Evolutionary conservation across 441 rosid species (phyloP).

Genomic region (Gossypium trilobum): DNA sequence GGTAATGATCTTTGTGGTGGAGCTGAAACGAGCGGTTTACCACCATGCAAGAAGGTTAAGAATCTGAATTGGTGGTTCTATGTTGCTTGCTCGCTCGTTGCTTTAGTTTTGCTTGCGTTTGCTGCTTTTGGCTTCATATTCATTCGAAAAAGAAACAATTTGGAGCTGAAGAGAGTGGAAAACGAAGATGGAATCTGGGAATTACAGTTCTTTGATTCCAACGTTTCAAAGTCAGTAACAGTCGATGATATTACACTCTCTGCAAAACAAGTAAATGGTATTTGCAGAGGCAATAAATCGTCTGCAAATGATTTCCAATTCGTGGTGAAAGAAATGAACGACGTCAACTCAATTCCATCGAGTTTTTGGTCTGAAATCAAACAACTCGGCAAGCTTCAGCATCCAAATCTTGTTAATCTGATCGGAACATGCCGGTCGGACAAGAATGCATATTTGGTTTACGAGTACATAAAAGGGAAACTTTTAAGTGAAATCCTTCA

Average conservation of each 20-base stretch:
- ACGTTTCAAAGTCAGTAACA: slow-evolving; percentile 31
- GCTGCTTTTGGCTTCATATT: slow-evolving; percentile 23
- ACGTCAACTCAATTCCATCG: slow-evolving; percentile 20
- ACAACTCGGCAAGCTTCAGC: slow-evolving; percentile 35
- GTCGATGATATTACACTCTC: slow-evolving; percentile 35
- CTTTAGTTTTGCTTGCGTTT: slow-evolving; percentile 23
- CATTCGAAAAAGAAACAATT: slow-evolving; percentile 27
- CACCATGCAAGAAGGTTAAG: slow-evolving; percentile 40
- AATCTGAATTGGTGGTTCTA: slow-evolving; percentile 43
- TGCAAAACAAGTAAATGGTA: slow-evolving; percentile 36
- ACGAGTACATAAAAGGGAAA: slow-evolving; percentile 48
- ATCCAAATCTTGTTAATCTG: slow-evolving; percentile 52
- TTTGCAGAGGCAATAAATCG: slow-evolving; percentile 35
- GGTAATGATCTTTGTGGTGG: slow-evolving; percentile 68
- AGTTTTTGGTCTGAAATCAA: slow-evolving; percentile 29
- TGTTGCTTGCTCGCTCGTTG: slow-evolving; percentile 30
- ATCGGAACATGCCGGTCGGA: slow-evolving; percentile 47
- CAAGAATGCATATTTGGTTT: slow-evolving; percentile 38
- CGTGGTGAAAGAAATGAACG: slow-evolving; percentile 38
- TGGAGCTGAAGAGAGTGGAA: slow-evolving; percentile 43
- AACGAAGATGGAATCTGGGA: slow-evolving; percentile 65
- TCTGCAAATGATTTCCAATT: slow-evolving; percentile 27
- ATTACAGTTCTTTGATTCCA: slow-evolving; percentile 41
- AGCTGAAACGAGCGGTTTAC: slow-evolving; percentile 31
- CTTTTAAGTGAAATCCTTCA: slow-evolving; percentile 35